Evolutionary conservation across 495 filamentous ascomycete species (phyloP), one percentile per base, ranked within the genome.

Genomic region (Chaetomium cochliodes): DNA sequence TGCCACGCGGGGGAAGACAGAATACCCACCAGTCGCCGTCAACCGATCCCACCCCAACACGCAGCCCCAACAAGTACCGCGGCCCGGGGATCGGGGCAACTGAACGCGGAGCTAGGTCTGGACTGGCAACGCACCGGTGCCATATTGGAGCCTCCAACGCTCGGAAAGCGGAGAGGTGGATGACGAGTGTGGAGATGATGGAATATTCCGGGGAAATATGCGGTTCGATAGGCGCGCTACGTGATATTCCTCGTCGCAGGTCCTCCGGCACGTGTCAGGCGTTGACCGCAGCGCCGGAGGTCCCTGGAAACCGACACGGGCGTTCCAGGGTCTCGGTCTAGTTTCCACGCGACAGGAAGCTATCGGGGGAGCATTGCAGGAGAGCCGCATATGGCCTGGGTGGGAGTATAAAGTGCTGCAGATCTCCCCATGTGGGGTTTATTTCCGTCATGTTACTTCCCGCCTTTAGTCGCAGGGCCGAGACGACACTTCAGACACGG

Each of bases 11-110:
- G 33, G 33, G 20, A 28, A 5, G 0, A 20, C 30, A 26, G 20
- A 62, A 62, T 62, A 23, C 26, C 59, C 59, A 62, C 59, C 59
- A 62, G 59, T 62, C 16, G 22, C 47, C 18, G 33, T 57, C 25
- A 26, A 18, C 30, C 18, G 7, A n/a, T 20, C 13, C 4, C 15
- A 7, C 12, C 30, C 54, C 13, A 37, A 8, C 6, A 37, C 33
- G 33, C 33, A 37, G 33, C 6, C 33, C 13, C 13, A 39, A 15
- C 55, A 20, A 44, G 22, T 28, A 3, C 39, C 15, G 16, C 39
- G 16, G 33, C 8, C 23, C 39, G 15, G 33, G 44, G 23, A 5
- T 25, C 23, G 55, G 41, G 44, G 55, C 3, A 58, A 28, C 20
- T 57, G 33, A 3, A 6, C 7, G 8, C 33, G 54, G 54, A 13